Evolutionary conservation across 345 rosid species (phyloP), one percentile per base, ranked within the genome.

Genomic region (Odontarrhena argentea): DNA sequence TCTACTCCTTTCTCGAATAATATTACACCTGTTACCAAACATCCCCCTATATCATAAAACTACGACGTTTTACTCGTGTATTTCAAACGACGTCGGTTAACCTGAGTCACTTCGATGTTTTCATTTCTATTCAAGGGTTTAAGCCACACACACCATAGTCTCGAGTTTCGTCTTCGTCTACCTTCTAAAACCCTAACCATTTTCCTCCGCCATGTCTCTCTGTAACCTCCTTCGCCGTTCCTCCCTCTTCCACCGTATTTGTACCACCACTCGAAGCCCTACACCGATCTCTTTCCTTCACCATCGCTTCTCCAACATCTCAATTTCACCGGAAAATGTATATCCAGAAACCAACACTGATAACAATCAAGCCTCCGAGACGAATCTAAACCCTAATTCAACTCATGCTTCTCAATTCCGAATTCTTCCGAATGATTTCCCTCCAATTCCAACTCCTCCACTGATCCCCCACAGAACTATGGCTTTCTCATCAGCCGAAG

Each of bases 401-500:
- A 15, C 41, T 65, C 13, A 32, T 37, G 25, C 63, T 63, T n/a
- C 51, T 26, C 58, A 74, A 41, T 68, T 69, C 66, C 74, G 64
- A 24, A 69, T 50, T 12, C 71, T 63, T 63, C 68, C 25, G 8
- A 28, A 44, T 45, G 55, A 62, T 43, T 41, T 54, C 62, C 64
- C 55, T 35, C 48, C 55, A 14, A 65, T 47, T 50, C 57, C 50
- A 35, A 22, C 24, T 0, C 34, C 49, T 8, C 65, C 80, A 47
- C 9, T 70, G 65, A 13, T 49, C 44, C 60, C 79, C 5, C 78
- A 44, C 7, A 88, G 89, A 32, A 53, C 82, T 37, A 83, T 74
- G 63, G 83, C 86, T 74, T 94, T 88, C 85, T 80, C 93, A 51
- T 87, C 97, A 40, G 96, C 99, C 3, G 97, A 94, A 58, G 99